Conservation (phyloP, 129 eudicot species). For the Centella asiatica region DNA sequence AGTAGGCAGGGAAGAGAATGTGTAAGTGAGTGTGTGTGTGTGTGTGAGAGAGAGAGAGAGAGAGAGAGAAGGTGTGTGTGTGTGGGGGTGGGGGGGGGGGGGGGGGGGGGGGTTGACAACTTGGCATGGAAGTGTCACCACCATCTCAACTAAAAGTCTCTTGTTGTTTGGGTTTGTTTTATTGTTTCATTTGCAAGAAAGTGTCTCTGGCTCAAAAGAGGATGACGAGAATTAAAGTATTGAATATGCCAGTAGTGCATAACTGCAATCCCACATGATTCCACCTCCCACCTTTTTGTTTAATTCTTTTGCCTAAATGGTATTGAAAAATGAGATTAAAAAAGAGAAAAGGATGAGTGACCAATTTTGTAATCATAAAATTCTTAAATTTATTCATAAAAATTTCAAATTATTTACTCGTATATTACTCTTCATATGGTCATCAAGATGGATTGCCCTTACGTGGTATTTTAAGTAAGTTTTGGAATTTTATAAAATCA, state of each 20-base stretch:
- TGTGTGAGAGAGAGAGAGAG: slow-evolving; percentile 13
- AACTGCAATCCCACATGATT: slow-evolving; percentile 20
- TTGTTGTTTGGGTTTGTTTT: slow-evolving; percentile 11
- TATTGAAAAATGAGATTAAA: no score
- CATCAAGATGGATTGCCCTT: no score
- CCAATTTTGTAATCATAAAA: no score
- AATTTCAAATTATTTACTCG: no score
- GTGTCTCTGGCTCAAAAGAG: not conserved
- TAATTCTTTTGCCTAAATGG: not conserved
- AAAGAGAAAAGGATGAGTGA: no score
- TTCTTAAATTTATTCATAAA: no score
- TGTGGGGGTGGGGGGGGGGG: slow-evolving; percentile 15
- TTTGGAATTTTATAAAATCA: no score
- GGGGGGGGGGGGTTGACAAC: slow-evolving; percentile 20
- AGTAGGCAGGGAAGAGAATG: slow-evolving; percentile 4
- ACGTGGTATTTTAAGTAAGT: no score
- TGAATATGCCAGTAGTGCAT: slow-evolving; percentile 15
- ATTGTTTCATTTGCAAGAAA: slow-evolving; percentile 16
- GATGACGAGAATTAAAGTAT: slow-evolving; percentile 5
- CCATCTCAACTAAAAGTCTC: slow-evolving; percentile 33
- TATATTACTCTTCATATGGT: no score
- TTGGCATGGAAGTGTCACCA: slow-evolving; percentile 37
- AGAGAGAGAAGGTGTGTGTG: no score
- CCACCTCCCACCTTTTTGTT: slow-evolving; percentile 16
- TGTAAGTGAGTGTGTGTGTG: slow-evolving; percentile 6